Evolutionary conservation across 768 basidiomycete genomes (phyloP).

Genomic region (Ramaria sp.): DNA sequence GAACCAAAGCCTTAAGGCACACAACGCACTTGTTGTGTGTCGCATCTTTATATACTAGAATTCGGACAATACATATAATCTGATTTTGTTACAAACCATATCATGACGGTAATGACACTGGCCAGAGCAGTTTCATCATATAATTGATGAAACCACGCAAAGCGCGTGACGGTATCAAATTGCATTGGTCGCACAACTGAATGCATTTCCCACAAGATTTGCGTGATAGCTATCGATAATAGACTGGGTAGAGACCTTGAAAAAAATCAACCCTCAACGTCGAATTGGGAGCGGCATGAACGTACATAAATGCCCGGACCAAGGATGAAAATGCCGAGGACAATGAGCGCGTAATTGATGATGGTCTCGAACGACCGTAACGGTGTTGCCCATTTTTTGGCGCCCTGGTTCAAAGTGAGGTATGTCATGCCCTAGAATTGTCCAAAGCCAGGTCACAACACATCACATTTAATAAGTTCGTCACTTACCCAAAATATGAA

Average conservation of each 20-base stretch:
- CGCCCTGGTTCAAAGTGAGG: constrained; percentile 27
- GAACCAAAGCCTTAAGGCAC: not conserved
- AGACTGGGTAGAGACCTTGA: constrained; percentile 26
- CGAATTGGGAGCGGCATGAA: not conserved
- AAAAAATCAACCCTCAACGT: constrained; percentile 2
- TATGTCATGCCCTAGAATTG: constrained; percentile 25
- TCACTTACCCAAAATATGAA: constrained; percentile 31
- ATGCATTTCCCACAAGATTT: constrained; percentile 20
- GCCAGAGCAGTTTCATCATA: too few relatives aligned
- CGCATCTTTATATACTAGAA: constrained; percentile 21
- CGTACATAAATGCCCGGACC: constrained; percentile 31
- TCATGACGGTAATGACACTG: too few relatives aligned
- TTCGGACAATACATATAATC: too few relatives aligned
- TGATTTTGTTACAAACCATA: too few relatives aligned
- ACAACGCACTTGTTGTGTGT: constrained; percentile 48
- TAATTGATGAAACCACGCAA: not conserved
- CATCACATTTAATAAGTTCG: not conserved
- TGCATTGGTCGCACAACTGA: constrained; percentile 27
- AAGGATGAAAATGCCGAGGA: constrained; percentile 28
- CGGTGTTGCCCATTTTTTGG: constrained; percentile 24
- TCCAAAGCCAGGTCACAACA: not conserved
- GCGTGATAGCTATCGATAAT: constrained; percentile 25
- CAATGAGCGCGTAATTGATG: constrained; percentile 27
- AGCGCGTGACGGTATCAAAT: constrained; percentile 10
- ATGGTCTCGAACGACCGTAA: constrained; percentile 25